These are phyloP conservation scores for Penicillium subrubescens DNA, from an alignment of 495 filamentous ascomycete species.

Conservation along the genomic window DNA sequence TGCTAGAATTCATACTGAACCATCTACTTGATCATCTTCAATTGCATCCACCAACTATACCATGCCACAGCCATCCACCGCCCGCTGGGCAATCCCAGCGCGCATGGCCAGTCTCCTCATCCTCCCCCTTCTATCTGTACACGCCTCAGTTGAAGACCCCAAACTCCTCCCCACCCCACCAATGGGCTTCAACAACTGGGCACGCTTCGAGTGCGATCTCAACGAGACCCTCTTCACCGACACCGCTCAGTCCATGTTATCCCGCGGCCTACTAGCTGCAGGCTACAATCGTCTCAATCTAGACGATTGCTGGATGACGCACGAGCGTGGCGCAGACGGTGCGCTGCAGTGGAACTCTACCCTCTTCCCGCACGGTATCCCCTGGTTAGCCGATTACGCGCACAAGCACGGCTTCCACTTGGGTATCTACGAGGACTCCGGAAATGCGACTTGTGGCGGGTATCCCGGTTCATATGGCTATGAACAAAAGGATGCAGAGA, in stretches of 20 bases:
- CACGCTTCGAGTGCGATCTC: slow-evolving; percentile 43
- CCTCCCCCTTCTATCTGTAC: slow-evolving; percentile 17
- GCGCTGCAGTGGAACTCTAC: slow-evolving; percentile 40
- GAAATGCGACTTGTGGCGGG: slow-evolving; percentile 44
- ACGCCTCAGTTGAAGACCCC: slow-evolving; percentile 22
- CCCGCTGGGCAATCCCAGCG: slow-evolving; percentile 1
- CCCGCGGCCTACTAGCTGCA: slow-evolving; percentile 38
- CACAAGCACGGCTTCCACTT: slow-evolving; percentile 36
- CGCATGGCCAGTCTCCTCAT: slow-evolving; percentile 22
- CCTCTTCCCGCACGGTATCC: slow-evolving; percentile 41
- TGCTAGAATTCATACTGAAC: neutral
- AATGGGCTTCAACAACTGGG: slow-evolving; percentile 52
- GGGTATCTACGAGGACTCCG: slow-evolving; percentile 46
- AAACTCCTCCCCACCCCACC: slow-evolving; percentile 37
- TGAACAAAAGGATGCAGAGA: slow-evolving; percentile 40
- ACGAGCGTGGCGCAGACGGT: slow-evolving; percentile 31
- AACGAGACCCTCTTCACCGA: slow-evolving; percentile 46
- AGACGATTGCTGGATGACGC: slow-evolving; percentile 47
- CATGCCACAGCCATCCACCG: slow-evolving; percentile 4
- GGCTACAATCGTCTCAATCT: slow-evolving; percentile 47
- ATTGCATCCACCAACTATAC: neutral
- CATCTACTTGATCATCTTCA: neutral
- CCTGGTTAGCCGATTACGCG: slow-evolving; percentile 41
- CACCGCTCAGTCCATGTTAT: slow-evolving; percentile 41
- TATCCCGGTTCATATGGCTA: slow-evolving; percentile 41